Conservation (phyloP, 1,284 basidiomycete genomes). For the Cerrena zonata region DNA sequence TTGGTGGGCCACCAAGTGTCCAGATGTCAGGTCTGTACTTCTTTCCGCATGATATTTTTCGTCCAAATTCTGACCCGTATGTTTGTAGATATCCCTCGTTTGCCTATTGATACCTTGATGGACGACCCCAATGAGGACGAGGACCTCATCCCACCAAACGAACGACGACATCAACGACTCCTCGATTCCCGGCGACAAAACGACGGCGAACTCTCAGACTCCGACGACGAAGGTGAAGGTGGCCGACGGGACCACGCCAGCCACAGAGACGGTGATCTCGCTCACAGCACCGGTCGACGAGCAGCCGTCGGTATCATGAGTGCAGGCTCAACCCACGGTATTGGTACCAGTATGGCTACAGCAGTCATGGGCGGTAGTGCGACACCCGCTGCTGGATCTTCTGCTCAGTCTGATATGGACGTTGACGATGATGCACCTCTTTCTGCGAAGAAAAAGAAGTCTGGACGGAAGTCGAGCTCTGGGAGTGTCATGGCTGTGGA, state of each 20-base stretch:
- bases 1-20: slow-evolving; percentile 83
- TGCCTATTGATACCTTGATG: slow-evolving; percentile 71
- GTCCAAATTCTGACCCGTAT: not conserved
- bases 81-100: slow-evolving; percentile 63
- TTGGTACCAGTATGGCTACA: slow-evolving; percentile 66
- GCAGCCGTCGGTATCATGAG: slow-evolving; percentile 66
- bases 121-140: slow-evolving; percentile 80
- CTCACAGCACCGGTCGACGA: slow-evolving; percentile 31
- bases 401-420: slow-evolving; percentile 29
- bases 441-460: slow-evolving; percentile 16
- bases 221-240: slow-evolving; percentile 82
- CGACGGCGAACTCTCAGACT: slow-evolving; percentile 79
- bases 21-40: slow-evolving; percentile 74
- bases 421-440: slow-evolving; percentile 25
- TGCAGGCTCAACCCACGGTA: slow-evolving; percentile 58
- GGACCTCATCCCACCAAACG: slow-evolving; percentile 72
- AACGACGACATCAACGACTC: slow-evolving; percentile 65
- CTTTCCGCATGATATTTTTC: not conserved
- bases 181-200: slow-evolving; percentile 69
- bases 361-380: slow-evolving; percentile 35
- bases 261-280: slow-evolving; percentile 45
- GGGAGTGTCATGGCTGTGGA: slow-evolving; percentile 11
- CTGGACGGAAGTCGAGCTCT: slow-evolving; percentile 3
- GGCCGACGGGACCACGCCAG: slow-evolving; percentile 62
- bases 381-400: slow-evolving; percentile 12